phyloP scores from a whole-genome alignment of 2,329 filamentous ascomycete species.

The Cercospora janseana region DNA sequence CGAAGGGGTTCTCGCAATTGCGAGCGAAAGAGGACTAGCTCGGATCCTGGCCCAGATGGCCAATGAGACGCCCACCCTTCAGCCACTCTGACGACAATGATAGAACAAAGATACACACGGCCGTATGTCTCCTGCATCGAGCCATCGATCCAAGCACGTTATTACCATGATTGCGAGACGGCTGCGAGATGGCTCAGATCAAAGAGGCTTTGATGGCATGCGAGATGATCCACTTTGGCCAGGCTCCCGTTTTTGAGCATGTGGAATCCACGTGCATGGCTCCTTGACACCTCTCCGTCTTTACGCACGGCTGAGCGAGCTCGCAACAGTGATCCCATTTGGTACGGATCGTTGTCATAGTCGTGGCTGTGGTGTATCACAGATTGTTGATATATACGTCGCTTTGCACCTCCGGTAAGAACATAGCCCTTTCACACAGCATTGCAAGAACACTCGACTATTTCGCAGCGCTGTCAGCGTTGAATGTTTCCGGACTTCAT shows the following conservation, averaged over 20 bases:
- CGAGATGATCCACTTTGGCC: not conserved
- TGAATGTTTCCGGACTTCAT: not conserved
- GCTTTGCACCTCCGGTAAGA: not conserved
- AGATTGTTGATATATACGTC: not conserved
- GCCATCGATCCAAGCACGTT: not conserved
- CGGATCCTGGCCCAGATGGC: not conserved
- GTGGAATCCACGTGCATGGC: not conserved
- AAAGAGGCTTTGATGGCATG: not conserved
- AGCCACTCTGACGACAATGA: slow-evolving; percentile 3
- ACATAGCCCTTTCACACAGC: too few species aligned
- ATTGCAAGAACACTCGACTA: too few species aligned
- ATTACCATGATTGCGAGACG: not conserved
- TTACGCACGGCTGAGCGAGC: not conserved
- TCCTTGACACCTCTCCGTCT: not conserved
- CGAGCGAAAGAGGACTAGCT: slow-evolving; percentile 4
- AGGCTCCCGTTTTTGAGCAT: not conserved
- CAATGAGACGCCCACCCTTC: not conserved
- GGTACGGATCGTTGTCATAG: not conserved
- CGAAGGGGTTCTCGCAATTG: slow-evolving; percentile 1
- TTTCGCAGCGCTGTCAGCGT: not conserved
- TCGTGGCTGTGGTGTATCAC: too few species aligned
- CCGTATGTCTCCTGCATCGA: not conserved
- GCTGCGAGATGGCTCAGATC: not conserved
- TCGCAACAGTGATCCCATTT: not conserved
- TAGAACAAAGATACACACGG: not conserved